phyloP scores from a whole-genome alignment of 306 rosid genomes.

The Malus sieversii region DNA sequence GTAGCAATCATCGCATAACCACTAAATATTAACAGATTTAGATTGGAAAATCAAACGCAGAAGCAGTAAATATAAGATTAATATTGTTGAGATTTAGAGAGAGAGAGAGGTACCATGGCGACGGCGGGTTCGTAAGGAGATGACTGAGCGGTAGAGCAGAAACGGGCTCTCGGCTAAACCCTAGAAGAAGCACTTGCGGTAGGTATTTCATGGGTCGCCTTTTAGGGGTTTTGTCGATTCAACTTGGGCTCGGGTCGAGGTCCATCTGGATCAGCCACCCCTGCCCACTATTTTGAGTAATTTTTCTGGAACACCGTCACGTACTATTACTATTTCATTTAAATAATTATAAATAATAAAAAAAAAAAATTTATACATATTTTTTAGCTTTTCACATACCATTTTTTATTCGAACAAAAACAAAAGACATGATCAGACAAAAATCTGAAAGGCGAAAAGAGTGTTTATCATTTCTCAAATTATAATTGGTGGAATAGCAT shows the following conservation, averaged over 20 bases:
- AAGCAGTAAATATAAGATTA: neutral
- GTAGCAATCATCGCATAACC: neutral
- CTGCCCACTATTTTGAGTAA: neutral
- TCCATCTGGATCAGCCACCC: neutral
- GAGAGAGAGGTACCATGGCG: constrained; percentile 10
- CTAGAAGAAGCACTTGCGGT: neutral
- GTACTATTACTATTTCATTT: no score
- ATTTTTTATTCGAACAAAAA: no score
- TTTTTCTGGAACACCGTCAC: fast-evolving
- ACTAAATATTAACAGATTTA: neutral
- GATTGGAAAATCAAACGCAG: neutral
- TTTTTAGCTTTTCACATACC: no score
- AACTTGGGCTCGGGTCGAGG: neutral
- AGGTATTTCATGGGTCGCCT: neutral
- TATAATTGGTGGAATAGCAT: no score
- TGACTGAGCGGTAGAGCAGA: neutral
- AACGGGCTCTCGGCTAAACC: neutral
- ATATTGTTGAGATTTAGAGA: neutral
- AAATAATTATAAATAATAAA: no score
- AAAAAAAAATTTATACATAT: no score
- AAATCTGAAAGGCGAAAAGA: no score
- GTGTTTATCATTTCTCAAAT: no score
- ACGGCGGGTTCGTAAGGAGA: neutral
- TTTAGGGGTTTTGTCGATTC: neutral
- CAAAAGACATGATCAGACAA: no score